Evolutionary conservation across 2,329 filamentous ascomycete species (phyloP).

Genomic region (Cercospora janseana): DNA sequence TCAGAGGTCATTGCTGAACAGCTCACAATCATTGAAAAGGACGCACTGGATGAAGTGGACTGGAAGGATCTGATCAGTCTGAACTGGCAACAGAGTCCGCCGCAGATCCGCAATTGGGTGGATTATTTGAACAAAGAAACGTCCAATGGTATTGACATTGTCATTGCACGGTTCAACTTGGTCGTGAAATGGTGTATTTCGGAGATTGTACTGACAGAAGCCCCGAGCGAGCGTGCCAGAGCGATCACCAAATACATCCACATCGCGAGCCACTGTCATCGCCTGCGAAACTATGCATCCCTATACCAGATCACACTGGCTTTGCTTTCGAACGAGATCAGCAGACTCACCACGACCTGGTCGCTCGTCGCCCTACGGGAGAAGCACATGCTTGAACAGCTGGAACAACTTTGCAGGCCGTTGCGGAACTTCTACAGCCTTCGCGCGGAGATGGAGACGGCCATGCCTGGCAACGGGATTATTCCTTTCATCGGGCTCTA

Average conservation of each 20-base stretch:
- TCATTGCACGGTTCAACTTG: conserved; percentile 82
- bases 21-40: conserved; percentile 82
- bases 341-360: conserved; percentile 69
- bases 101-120: conserved; percentile 61
- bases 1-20: conserved; percentile 77
- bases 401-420: conserved; percentile 73
- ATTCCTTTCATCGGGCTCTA: conserved; percentile 81
- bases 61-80: conserved; percentile 85
- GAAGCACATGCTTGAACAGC: conserved; percentile 62
- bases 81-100: conserved; percentile 67
- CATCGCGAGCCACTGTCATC: conserved; percentile 72
- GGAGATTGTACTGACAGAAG: conserved; percentile 71
- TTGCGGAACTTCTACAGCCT: conserved; percentile 75
- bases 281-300: conserved; percentile 78
- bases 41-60: conserved; percentile 80
- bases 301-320: conserved; percentile 79
- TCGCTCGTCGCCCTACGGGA: conserved; percentile 65
- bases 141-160: conserved; percentile 69
- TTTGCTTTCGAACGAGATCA: conserved; percentile 69
- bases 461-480: conserved; percentile 63
- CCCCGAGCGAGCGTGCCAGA: conserved; percentile 68
- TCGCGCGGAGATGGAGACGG: conserved; percentile 71
- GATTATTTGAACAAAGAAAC: conserved; percentile 65
- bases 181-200: conserved; percentile 86
- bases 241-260: conserved; percentile 81